Evolutionary conservation across 164 flowering plant genomes (phyloP).

Genomic region (Brasenia schreberi): DNA sequence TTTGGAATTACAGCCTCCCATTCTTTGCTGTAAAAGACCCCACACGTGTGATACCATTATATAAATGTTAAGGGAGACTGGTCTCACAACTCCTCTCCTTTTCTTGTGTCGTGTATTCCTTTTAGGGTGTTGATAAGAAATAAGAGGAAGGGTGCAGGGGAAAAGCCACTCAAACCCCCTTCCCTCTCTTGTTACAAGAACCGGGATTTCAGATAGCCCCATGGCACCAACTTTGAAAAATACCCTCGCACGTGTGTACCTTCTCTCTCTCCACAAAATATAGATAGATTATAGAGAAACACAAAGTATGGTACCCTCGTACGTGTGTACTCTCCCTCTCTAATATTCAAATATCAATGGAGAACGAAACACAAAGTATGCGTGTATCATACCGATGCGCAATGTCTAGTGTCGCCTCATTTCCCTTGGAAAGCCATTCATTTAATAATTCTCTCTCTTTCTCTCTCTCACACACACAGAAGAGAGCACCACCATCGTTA

Average conservation of each 20-base stretch:
- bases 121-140: too few relatives aligned
- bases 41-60: too few relatives aligned
- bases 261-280: neutral
- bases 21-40: too few relatives aligned
- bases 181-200: neutral
- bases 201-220: neutral
- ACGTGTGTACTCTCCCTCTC: too few relatives aligned
- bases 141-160: too few relatives aligned
- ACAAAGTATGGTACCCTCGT: too few relatives aligned
- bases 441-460: neutral
- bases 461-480: neutral
- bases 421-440: neutral
- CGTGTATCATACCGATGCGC: neutral
- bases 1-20: too few relatives aligned
- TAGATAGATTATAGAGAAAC: neutral
- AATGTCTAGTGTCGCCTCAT: neutral
- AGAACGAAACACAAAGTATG: neutral
- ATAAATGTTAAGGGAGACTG: too few relatives aligned
- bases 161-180: too few relatives aligned
- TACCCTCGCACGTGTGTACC: neutral
- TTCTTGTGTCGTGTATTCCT: too few relatives aligned
- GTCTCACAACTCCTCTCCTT: too few relatives aligned
- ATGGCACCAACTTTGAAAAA: too few relatives aligned
- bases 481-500: neutral
- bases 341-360: neutral